Evolutionary conservation across 352 stramenopile species (phyloP).

Genomic region (Pythium dissimile): DNA sequence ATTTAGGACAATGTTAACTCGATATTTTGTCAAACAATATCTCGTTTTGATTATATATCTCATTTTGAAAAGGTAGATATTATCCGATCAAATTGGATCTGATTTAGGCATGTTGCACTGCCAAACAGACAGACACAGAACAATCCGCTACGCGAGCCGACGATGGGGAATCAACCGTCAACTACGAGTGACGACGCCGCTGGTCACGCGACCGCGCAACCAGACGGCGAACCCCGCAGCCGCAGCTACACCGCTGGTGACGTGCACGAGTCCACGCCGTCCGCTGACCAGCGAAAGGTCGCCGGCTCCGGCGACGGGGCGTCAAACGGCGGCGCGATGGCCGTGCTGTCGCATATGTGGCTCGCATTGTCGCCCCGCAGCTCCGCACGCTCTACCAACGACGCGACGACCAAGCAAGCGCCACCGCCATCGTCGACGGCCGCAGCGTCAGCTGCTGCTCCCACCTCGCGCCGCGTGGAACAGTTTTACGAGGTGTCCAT

Average conservation of each 20-base stretch:
- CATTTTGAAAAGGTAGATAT: too few relatives aligned
- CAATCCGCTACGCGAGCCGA: not conserved
- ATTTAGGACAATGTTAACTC: not conserved
- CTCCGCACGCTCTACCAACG: not conserved
- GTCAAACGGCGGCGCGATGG: slow-evolving; percentile 1
- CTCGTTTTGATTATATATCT: not conserved
- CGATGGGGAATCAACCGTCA: slow-evolving; percentile 29
- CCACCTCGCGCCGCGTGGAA: slow-evolving; percentile 32
- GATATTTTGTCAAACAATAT: not conserved
- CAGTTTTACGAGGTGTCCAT: slow-evolving; percentile 57
- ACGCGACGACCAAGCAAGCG: not conserved
- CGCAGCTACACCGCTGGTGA: slow-evolving; percentile 4
- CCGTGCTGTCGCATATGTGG: slow-evolving; percentile 24
- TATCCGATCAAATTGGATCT: too few relatives aligned
- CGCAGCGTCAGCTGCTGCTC: not conserved
- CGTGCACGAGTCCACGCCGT: not conserved
- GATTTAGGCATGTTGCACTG: too few relatives aligned
- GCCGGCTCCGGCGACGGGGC: not conserved
- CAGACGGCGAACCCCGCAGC: not conserved
- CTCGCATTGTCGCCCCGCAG: slow-evolving; percentile 17
- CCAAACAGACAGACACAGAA: too few relatives aligned
- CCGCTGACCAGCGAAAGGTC: not conserved
- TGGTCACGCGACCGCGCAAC: not conserved
- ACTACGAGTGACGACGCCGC: slow-evolving; percentile 2
- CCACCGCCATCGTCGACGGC: not conserved